Evolutionary conservation across 2,329 filamentous ascomycete genomes (phyloP), one percentile per base, ranked within the genome.

Genomic region (Fusarium sp.): DNA sequence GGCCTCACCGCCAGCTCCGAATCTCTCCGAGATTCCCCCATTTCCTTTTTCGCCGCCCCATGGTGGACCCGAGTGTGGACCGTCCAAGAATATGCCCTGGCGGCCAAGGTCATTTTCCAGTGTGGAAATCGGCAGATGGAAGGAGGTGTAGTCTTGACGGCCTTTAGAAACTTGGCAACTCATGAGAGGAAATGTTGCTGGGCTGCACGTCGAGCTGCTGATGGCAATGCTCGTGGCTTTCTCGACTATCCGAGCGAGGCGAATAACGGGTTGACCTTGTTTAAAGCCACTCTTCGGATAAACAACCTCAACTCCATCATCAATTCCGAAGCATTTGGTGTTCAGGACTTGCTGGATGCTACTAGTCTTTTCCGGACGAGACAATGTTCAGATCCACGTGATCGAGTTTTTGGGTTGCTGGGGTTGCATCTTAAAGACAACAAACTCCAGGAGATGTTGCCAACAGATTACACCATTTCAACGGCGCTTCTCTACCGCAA

Each of bases 11-110:
- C 43, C 23, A 32, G 41, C 16, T 64, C 65, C 18, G 23, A 64
- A 20, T 11, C 37, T 20, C 32, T 71, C 6, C 37, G 65, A 61
- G 59, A 67, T 9, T 71, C 67, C 1, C n/a, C 67, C 5, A 57
- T 70, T 20, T 60, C 50, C 18, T 64, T 70, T 16, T 67, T 70
- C 25, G 64, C 64, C 4, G 41, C 50, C 4, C 67, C 67, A 45
- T 70, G 65, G 68, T 70, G 65, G 68, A 70, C 65, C 2, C 45
- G 68, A 6, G 64, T 70, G 20, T 70, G 64, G 64, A 70, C 68
- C 7, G 68, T 70, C 8, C 64, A 67, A 20, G 68, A 64, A 41
- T 70, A 34, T 41, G 37, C 48, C 20, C 27, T 68, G 10, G 59
- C 64, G 5, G 27, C 32, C 13, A 34, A 41, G 6, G 64, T 64